These are phyloP conservation scores for Triadica sebifera DNA, from an alignment of 345 rosid species.

Conservation along the genomic window DNA sequence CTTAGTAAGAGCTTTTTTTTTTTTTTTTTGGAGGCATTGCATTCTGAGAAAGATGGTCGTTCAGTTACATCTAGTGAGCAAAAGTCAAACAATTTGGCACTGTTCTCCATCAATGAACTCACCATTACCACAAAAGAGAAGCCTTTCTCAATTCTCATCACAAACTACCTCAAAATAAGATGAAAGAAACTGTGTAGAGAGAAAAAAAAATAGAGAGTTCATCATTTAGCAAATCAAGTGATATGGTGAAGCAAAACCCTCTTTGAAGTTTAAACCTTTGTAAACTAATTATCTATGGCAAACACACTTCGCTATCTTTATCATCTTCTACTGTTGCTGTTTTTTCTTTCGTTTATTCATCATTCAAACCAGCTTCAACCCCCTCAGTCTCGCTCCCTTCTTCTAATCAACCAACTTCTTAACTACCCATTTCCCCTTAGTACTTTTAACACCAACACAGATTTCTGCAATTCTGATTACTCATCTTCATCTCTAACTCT, in stretches of 20 bases:
- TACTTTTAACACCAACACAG: constrained; percentile 7
- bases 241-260: no score
- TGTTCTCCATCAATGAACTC: no score
- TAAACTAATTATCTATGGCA: constrained; percentile 26
- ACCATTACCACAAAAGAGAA: no score
- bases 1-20: no score
- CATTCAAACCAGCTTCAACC: constrained; percentile 42
- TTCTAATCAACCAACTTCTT: constrained; percentile 42
- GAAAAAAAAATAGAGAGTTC: not conserved
- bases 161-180: not conserved
- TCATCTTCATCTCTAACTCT: constrained; percentile 45
- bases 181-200: not conserved
- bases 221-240: not conserved
- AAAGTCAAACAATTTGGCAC: no score
- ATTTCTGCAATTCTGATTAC: constrained; percentile 40
- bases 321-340: constrained; percentile 17
- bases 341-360: constrained; percentile 11
- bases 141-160: not conserved
- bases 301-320: constrained; percentile 6
- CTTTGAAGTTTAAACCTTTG: not conserved
- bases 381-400: constrained; percentile 37
- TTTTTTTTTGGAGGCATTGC: no score
- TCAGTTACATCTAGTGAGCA: no score
- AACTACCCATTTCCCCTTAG: constrained; percentile 33
- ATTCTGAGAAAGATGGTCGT: no score